A percentile compares a stretch with the other conserved stretches of the same genome.
These are phyloP conservation scores for Microcera coccophila DNA, from an alignment of 2,329 filamentous ascomycete species.

Conservation along the genomic window DNA sequence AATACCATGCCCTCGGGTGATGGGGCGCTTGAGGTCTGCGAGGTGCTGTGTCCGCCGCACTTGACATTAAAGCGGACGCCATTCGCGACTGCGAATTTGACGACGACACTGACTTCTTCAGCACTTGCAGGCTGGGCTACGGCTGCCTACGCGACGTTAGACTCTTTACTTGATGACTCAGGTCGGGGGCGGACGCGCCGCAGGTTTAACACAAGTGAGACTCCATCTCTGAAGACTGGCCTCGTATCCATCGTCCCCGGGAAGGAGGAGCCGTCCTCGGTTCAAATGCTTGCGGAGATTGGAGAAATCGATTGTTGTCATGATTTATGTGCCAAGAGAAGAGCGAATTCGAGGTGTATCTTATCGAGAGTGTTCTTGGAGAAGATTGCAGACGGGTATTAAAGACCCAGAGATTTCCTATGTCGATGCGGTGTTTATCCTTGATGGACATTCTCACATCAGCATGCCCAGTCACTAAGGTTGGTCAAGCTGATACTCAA, in stretches of 20 bases:
- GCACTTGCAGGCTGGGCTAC: constrained; percentile 40
- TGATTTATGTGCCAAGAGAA: constrained; percentile 3
- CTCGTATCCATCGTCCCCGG: constrained; percentile 32
- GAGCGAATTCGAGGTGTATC: no score
- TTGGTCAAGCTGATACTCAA: no score
- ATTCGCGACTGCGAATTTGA: constrained; percentile 43
- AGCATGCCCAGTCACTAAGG: no score
- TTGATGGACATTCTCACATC: no score
- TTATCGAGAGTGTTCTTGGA: no score
- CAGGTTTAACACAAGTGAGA: constrained; percentile 34
- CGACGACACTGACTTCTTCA: constrained; percentile 38
- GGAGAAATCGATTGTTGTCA: constrained; percentile 16
- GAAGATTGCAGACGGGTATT: no score
- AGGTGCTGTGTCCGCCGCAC: constrained; percentile 55
- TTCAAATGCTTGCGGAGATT: constrained; percentile 16
- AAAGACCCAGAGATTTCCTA: no score
- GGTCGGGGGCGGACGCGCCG: constrained; percentile 16
- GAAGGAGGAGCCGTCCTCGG: constrained; percentile 30
- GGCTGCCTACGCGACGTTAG: constrained; percentile 33
- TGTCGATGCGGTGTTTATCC: no score
- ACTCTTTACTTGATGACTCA: constrained; percentile 4
- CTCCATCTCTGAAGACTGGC: constrained; percentile 38
- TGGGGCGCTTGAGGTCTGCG: constrained; percentile 38
- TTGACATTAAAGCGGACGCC: constrained; percentile 49
- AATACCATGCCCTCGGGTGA: constrained; percentile 54